Evolutionary conservation across 192 early-diverging fungal species (phyloP).

Genomic region (Mortierella antarctica): DNA sequence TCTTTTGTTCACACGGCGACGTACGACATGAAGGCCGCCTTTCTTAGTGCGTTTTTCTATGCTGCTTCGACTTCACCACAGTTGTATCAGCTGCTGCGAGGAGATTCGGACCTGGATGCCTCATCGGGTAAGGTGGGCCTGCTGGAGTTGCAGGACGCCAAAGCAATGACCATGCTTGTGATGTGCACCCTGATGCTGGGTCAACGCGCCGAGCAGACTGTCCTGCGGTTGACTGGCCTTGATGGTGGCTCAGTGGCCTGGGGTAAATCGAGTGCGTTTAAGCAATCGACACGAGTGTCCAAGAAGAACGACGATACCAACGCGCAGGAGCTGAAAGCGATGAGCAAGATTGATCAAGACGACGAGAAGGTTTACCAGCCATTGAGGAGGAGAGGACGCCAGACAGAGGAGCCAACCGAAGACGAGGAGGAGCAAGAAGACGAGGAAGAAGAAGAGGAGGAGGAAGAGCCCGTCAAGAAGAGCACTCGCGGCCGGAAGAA

Average conservation of each 20-base stretch:
- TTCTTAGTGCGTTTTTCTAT: constrained; percentile 43
- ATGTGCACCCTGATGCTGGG: constrained; percentile 42
- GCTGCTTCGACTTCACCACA: constrained; percentile 47
- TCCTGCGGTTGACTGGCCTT: constrained; percentile 10
- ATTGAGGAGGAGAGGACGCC: constrained; percentile 4
- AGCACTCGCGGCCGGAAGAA: constrained; percentile 22
- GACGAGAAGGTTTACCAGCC: background rate
- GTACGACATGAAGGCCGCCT: constrained; percentile 47
- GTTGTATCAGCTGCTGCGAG: constrained; percentile 18
- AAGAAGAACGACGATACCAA: constrained; percentile 9
- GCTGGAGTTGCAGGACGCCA: constrained; percentile 42
- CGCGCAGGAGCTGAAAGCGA: background rate
- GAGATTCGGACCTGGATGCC: background rate
- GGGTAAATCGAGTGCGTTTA: background rate
- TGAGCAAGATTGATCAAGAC: constrained; percentile 7
- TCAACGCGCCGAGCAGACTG: constrained; percentile 27
- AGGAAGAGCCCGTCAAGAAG: constrained; percentile 20
- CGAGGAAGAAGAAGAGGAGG: constrained; percentile 14
- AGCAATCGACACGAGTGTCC: background rate
- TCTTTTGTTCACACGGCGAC: constrained; percentile 19
- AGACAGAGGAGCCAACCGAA: background rate
- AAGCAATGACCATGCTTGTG: constrained; percentile 47
- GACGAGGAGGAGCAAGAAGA: constrained; percentile 12
- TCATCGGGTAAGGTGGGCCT: constrained; percentile 7
- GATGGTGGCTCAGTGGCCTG: background rate